Conservation (phyloP, 345 rosid genomes). For the Anacardium occidentale region DNA sequence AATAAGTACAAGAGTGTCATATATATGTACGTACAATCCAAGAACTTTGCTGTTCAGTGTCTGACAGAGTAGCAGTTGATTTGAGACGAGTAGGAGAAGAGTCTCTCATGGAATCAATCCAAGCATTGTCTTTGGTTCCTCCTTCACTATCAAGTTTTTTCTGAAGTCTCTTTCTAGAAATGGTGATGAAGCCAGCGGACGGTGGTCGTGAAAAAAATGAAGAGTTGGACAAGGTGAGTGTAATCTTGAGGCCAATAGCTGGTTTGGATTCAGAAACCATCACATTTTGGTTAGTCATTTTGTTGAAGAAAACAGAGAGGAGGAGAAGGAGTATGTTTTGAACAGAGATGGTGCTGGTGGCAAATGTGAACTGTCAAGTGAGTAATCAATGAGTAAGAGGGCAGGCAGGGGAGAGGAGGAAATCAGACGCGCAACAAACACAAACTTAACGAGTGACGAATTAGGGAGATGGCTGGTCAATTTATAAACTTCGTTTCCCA, state of each 20-base stretch:
- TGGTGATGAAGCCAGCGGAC: conserved; percentile 29
- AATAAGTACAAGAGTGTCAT: neutral
- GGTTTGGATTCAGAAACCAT: conserved; percentile 51
- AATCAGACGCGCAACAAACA: conserved; percentile 34
- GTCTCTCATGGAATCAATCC: conserved; percentile 85
- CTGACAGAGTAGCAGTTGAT: conserved; percentile 34
- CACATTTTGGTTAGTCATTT: conserved; percentile 76
- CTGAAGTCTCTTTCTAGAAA: conserved; percentile 34
- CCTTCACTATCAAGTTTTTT: conserved; percentile 31
- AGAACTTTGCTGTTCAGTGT: conserved; percentile 37
- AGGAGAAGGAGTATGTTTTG: conserved; percentile 18
- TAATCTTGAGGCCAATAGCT: conserved; percentile 35
- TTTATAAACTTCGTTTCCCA: conserved; percentile 32
- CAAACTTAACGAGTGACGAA: conserved; percentile 4
- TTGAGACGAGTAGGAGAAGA: conserved; percentile 78
- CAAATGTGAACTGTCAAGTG: too few species aligned
- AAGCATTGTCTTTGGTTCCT: conserved; percentile 43
- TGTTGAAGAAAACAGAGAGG: conserved; percentile 15
- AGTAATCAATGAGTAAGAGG: too few species aligned
- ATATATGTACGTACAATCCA: conserved; percentile 61
- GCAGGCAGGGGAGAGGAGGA: conserved; percentile 18
- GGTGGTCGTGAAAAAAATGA: conserved; percentile 37
- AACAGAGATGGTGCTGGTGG: conserved; percentile 19
- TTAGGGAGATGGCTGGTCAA: conserved; percentile 30
- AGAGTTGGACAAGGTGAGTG: conserved; percentile 42